These are phyloP conservation scores for Gracilaria vermiculophylla DNA, from an alignment of 23 red algal genomes.

Conservation along the genomic window DNA sequence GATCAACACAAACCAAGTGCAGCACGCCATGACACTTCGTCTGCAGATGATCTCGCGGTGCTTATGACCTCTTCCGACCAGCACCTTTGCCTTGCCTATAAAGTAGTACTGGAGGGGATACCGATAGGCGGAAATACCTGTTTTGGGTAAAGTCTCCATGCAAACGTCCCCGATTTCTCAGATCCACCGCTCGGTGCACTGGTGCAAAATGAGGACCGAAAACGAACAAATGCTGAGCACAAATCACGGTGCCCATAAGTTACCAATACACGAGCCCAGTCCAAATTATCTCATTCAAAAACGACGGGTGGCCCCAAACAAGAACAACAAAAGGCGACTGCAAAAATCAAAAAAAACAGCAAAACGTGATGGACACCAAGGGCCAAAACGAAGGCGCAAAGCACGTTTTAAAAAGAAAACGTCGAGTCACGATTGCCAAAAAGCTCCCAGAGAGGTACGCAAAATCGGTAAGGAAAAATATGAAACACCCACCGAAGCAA, in stretches of 20 bases:
- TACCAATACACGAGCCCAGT: neutral
- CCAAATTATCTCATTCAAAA: neutral
- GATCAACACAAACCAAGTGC: neutral
- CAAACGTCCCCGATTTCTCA: neutral
- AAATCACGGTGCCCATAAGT: neutral
- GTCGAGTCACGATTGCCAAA: slow-evolving; percentile 2
- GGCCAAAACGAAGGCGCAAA: neutral
- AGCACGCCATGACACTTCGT: slow-evolving; percentile 5
- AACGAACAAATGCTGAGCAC: neutral
- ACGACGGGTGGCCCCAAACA: neutral
- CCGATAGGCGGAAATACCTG: neutral
- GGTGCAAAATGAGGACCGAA: neutral
- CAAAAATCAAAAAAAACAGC: neutral
- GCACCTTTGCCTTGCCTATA: neutral
- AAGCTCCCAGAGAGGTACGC: slow-evolving; percentile 15
- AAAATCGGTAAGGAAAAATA: neutral
- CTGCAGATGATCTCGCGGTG: neutral
- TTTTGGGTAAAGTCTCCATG: neutral
- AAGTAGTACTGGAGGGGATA: neutral
- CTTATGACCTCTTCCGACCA: neutral
- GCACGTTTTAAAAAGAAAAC: neutral
- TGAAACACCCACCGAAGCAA: neutral
- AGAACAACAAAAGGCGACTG: neutral
- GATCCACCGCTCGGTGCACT: slow-evolving; percentile 7
- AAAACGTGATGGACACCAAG: neutral